A percentile compares a stretch with the other conserved stretches of the same genome.
Evolutionary conservation across 805 yeast species (phyloP).

Genomic region (Lachancea mirantina): DNA sequence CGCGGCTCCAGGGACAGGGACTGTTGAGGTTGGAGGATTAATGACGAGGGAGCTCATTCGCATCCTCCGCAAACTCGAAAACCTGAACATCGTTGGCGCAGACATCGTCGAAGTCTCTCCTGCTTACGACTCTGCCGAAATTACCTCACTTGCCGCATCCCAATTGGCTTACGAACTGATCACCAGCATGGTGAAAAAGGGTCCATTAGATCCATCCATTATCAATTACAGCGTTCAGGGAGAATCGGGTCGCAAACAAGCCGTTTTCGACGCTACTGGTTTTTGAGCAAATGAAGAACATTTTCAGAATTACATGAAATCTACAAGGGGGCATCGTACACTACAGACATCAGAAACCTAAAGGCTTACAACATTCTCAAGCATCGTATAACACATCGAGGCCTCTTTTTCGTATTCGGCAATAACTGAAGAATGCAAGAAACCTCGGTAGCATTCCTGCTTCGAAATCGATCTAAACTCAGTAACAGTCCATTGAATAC

Average conservation of each 20-base stretch:
- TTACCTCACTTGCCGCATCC: conserved; percentile 63
- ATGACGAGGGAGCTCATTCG: conserved; percentile 56
- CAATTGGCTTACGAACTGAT: conserved; percentile 64
- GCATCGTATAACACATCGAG: no score
- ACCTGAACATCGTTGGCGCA: conserved; percentile 60
- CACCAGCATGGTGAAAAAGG: conserved; percentile 68
- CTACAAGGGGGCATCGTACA: no score
- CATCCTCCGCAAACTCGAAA: conserved; percentile 52
- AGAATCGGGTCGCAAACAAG: not conserved
- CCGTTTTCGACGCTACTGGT: not conserved
- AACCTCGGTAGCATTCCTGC: no score
- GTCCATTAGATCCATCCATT: conserved; percentile 23
- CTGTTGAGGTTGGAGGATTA: conserved; percentile 73
- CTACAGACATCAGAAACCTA: no score
- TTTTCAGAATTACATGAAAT: no score
- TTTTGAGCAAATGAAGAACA: no score
- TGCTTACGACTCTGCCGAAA: conserved; percentile 55
- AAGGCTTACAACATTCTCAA: no score
- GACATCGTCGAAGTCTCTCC: conserved; percentile 74
- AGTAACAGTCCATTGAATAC: no score
- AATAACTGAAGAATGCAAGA: no score
- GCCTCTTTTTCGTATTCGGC: no score
- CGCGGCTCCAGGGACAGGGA: conserved; percentile 72
- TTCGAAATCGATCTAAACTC: no score
- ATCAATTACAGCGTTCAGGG: conserved; percentile 1